Evolutionary conservation across 176 grass and related monocot species (phyloP).

Genomic region (Dactylis glomerata): DNA sequence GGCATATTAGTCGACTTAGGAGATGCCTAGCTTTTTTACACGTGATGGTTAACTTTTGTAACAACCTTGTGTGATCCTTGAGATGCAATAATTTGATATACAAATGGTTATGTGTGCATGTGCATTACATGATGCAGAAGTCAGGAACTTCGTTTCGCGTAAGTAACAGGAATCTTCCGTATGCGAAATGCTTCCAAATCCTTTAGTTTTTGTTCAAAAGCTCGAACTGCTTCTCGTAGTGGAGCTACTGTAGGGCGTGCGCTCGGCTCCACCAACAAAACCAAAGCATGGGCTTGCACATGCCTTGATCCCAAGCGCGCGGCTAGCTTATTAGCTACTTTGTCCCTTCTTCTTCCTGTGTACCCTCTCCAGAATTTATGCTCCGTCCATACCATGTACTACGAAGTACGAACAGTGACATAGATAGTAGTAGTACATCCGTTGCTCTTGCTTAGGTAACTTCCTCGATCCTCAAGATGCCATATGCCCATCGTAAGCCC

Average conservation of each 20-base stretch:
- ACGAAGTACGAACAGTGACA: neutral
- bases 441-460: neutral
- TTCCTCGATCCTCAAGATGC: neutral
- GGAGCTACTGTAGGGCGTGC: neutral
- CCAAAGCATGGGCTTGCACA: conserved; percentile 2
- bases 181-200: neutral
- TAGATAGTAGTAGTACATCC: neutral
- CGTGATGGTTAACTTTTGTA: no score
- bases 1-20: no score
- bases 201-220: neutral
- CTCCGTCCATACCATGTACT: neutral
- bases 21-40: no score
- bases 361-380: neutral
- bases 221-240: neutral
- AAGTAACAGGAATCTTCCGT: conserved; percentile 2
- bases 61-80: no score
- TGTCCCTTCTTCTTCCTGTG: neutral
- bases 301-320: neutral
- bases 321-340: neutral
- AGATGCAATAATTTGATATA: no score
- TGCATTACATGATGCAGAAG: no score
- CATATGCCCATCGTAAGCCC: neutral
- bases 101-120: no score
- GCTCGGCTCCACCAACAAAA: neutral
- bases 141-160: no score